phyloP scores from a whole-genome alignment of 1,284 basidiomycete genomes.

The Cystobasidium pallidum region DNA sequence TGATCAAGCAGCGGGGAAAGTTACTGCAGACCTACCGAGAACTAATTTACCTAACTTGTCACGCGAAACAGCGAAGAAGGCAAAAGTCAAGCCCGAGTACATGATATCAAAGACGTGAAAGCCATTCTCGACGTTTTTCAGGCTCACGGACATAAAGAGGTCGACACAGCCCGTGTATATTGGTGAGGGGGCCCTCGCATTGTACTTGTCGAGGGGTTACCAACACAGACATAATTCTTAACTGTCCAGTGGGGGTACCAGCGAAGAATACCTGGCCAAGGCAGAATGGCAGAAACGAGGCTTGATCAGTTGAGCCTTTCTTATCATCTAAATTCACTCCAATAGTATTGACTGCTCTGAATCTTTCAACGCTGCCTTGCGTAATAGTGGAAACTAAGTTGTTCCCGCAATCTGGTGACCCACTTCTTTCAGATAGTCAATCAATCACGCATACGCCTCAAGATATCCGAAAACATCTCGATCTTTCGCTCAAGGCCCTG shows the following conservation, averaged over 20 bases:
- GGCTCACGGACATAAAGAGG: slow-evolving; percentile 64
- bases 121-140: slow-evolving; percentile 65
- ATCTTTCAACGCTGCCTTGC: background rate
- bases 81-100: slow-evolving; percentile 61
- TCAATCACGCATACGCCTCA: slow-evolving; percentile 51
- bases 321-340: too few relatives aligned
- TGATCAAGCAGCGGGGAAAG: too few relatives aligned
- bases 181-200: slow-evolving; percentile 14
- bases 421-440: slow-evolving; percentile 13
- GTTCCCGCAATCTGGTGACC: slow-evolving; percentile 52
- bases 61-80: slow-evolving; percentile 54
- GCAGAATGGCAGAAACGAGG: slow-evolving; percentile 58
- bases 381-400: slow-evolving; percentile 60
- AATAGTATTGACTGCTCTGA: too few relatives aligned
- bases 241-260: slow-evolving; percentile 58
- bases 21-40: background rate
- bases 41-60: background rate
- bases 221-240: too few relatives aligned
- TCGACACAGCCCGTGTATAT: slow-evolving; percentile 65
- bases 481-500: slow-evolving; percentile 55
- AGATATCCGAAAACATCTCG: slow-evolving; percentile 52
- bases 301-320: slow-evolving; percentile 53
- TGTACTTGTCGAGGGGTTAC: too few relatives aligned
- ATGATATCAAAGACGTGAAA: slow-evolving; percentile 62
- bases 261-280: slow-evolving; percentile 57